Evolutionary conservation across 176 grass and related monocot species (phyloP).

Genomic region (Miscanthus lutarioriparius): DNA sequence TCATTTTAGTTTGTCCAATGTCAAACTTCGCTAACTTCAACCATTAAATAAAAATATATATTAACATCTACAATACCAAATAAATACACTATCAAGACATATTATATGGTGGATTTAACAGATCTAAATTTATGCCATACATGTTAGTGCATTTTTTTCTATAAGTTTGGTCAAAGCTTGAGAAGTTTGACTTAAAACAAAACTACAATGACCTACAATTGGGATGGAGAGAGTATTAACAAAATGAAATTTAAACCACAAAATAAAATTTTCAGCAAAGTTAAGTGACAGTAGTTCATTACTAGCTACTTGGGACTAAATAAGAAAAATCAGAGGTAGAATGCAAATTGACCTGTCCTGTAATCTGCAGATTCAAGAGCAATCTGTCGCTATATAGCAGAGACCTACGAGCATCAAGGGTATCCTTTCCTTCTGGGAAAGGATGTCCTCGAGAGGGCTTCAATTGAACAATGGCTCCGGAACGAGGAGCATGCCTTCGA

Average conservation of each 20-base stretch:
- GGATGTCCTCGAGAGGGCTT: constrained; percentile 86
- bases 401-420: constrained; percentile 57
- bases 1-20: not conserved
- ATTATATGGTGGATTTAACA: not conserved
- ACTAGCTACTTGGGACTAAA: not conserved
- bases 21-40: not conserved
- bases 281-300: not conserved
- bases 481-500: constrained; percentile 90
- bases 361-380: constrained; percentile 76
- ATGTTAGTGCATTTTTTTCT: not conserved
- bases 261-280: not conserved
- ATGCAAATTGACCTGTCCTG: constrained; percentile 22
- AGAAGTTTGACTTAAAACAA: not conserved
- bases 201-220: not conserved
- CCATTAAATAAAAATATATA: not conserved
- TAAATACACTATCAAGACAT: not conserved
- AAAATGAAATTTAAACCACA: constrained; percentile 6
- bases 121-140: not conserved
- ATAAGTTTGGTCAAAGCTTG: not conserved
- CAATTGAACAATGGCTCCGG: constrained; percentile 95
- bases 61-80: not conserved
- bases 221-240: not conserved
- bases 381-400: constrained; percentile 79
- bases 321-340: not conserved
- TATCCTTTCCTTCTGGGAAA: constrained; percentile 76